Base-by-base conservation (phyloP, 2,329 filamentous ascomycete species). In the Sporothrix luriei region DNA sequence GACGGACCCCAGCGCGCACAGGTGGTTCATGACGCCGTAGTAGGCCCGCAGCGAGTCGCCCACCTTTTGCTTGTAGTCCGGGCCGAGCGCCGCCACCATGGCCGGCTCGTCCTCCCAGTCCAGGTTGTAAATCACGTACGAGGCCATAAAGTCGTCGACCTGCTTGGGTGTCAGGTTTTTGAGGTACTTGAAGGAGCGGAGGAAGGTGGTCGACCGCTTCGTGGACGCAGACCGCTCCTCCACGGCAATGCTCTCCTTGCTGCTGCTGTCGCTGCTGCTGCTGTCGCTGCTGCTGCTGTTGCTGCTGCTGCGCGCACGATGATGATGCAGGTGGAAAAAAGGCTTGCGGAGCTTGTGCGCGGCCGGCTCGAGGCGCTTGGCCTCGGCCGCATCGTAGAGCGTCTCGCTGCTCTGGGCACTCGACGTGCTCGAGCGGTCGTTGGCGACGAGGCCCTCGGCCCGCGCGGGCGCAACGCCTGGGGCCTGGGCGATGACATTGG, bases 71-170 rank as follows among this genome's bases (percentile, higher is more conserved):
- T 82, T 81, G 74, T 85, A 86, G 71, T 84, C 76, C 2, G 81
- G 79, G 1, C 84, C 84, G 7, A 86, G 78, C 0, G 79, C 78
- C 24, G 79, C 78, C 19, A 82, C 73, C 83, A 86, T 85, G 70
- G 81, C 77, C 33, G 78, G 74, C 75, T 84, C 81, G 71, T 85
- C 77, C 19, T 80, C 82, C 84, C 84, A 86, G 76, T 86, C 84
- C 1, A 85, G 79, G 73, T 84, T 84, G 78, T 86, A 85, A 73
- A 86, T 85, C 74, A 84, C 79, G 71, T 86, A 86, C 5, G 84
- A 85, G 2, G 82, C 82, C 84, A 86, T 85, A 75, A 84, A 86
- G 72, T 84, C 83, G 68, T 85, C 82, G 3, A 86, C 83, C 71
- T 86, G 77, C 74, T 84, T 80, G 9, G 82, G 80, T 0, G 79